These are phyloP conservation scores for Fusarium verticillioides DNA, from an alignment of 2,329 filamentous ascomycete genomes.

Conservation along the genomic window DNA sequence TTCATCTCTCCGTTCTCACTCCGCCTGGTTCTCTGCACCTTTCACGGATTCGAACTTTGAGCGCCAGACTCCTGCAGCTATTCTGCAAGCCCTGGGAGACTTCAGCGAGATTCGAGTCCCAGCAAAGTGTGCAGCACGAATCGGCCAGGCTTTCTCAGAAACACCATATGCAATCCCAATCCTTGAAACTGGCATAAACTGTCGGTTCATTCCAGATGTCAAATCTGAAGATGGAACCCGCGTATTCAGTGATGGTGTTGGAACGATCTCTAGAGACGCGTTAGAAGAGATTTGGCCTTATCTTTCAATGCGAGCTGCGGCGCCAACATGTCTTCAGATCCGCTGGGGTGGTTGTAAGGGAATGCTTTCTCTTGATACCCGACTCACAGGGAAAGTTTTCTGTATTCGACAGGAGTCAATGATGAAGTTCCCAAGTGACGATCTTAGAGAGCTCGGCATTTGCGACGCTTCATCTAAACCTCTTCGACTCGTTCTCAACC, in stretches of 20 bases:
- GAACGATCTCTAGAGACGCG: constrained; percentile 73
- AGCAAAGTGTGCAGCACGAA: constrained; percentile 67
- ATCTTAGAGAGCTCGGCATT: constrained; percentile 71
- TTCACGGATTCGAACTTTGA: constrained; percentile 53
- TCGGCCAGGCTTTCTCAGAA: constrained; percentile 78
- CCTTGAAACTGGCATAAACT: constrained; percentile 49
- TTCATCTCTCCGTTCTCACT: constrained; percentile 78
- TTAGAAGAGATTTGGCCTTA: constrained; percentile 68
- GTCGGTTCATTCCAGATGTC: constrained; percentile 61
- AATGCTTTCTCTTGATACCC: constrained; percentile 76
- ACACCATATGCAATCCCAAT: constrained; percentile 72
- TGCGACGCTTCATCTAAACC: constrained; percentile 76
- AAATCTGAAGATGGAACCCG: constrained; percentile 59
- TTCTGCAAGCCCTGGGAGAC: constrained; percentile 62
- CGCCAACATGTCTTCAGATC: constrained; percentile 78
- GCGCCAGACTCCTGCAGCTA: constrained; percentile 52
- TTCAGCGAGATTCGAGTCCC: constrained; percentile 63
- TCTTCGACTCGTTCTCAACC: constrained; percentile 77
- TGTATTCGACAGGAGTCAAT: constrained; percentile 76
- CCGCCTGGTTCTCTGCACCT: constrained; percentile 70
- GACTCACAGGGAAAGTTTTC: constrained; percentile 67
- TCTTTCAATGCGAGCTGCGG: constrained; percentile 59
- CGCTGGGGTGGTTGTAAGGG: constrained; percentile 80
- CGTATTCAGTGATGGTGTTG: constrained; percentile 83
- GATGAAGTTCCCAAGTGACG: constrained; percentile 76